Conservation (phyloP, 257 asterid species). For the Capsicum pubescens region DNA sequence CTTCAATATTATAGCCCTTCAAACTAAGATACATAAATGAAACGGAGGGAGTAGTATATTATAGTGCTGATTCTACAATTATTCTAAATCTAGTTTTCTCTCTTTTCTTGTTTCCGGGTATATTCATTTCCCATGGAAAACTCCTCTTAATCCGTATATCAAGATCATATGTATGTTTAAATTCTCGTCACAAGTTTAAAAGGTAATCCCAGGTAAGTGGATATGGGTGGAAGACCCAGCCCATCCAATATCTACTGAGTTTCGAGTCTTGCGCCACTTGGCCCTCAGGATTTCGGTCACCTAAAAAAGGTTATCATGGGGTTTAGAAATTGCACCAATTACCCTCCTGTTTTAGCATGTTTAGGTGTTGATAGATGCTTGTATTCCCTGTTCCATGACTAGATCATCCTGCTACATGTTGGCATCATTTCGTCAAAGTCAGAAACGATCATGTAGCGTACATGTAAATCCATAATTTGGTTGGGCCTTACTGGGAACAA, state of each 20-base stretch:
- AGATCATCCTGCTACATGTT: background rate
- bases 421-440: background rate
- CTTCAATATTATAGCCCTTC: background rate
- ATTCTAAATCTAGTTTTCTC: background rate
- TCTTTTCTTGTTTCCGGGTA: background rate
- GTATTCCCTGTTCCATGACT: conserved; percentile 14
- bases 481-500: background rate
- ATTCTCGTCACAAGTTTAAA: background rate
- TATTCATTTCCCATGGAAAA: background rate
- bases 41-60: background rate
- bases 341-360: background rate
- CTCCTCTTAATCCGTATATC: background rate
- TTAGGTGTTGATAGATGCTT: background rate
- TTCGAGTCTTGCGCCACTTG: background rate
- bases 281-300: background rate
- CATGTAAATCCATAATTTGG: background rate
- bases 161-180: background rate
- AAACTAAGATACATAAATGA: background rate
- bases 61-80: background rate
- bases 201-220: background rate
- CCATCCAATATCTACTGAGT: background rate
- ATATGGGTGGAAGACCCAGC: background rate
- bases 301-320: background rate
- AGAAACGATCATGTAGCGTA: background rate
- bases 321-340: background rate